A percentile compares a stretch with the other conserved stretches of the same genome.
These are phyloP conservation scores for Butyriboletus loyo DNA, from an alignment of 768 basidiomycete species.

Conservation along the genomic window DNA sequence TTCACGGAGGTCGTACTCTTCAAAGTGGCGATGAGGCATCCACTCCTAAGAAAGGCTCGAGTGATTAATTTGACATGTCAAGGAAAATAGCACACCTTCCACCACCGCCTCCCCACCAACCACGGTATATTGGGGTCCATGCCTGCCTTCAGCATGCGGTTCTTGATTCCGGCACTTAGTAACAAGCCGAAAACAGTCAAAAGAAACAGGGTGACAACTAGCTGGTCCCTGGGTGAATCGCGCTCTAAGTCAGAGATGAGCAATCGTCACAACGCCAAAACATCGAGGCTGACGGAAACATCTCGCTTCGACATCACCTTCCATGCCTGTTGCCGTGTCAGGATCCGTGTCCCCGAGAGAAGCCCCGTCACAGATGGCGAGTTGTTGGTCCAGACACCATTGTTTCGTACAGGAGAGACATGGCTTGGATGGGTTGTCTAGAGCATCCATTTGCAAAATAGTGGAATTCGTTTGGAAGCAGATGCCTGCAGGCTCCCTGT, in stretches of 20 bases:
- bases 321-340: conserved; percentile 91
- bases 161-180: conserved; percentile 80
- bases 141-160: conserved; percentile 76
- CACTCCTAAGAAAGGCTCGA: conserved; percentile 27
- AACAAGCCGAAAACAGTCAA: conserved; percentile 84
- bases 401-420: conserved; percentile 93
- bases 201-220: conserved; percentile 89
- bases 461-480: conserved; percentile 87
- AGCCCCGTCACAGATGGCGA: conserved; percentile 79
- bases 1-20: conserved; percentile 50
- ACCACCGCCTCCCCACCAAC: conserved; percentile 68
- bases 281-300: conserved; percentile 80
- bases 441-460: conserved; percentile 75
- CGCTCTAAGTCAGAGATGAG: conserved; percentile 57
- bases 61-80: conserved; percentile 17
- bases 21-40: conserved; percentile 49
- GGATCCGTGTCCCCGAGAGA: conserved; percentile 84
- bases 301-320: conserved; percentile 92
- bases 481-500: conserved; percentile 57
- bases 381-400: conserved; percentile 92
- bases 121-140: conserved; percentile 61
- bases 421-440: conserved; percentile 84
- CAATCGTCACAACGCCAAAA: conserved; percentile 28
- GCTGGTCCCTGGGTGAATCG: conserved; percentile 92
- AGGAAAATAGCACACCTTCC: conserved; percentile 61